phyloP scores from a whole-genome alignment of 2,329 filamentous ascomycete species.

The Beauveria medogensis region DNA sequence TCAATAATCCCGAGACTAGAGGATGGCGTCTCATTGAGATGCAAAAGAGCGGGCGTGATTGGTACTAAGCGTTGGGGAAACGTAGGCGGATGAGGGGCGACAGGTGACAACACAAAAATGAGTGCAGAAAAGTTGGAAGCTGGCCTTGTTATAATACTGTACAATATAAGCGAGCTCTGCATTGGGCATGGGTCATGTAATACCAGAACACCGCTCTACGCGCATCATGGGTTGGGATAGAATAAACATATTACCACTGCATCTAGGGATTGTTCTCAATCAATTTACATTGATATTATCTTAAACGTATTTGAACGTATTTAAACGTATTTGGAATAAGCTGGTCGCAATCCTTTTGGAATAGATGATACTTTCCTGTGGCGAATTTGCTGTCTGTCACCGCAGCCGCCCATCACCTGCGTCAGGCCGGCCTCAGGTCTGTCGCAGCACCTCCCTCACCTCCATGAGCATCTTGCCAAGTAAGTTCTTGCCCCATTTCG shows the following conservation, averaged over 20 bases:
- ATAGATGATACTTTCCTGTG: too few species aligned
- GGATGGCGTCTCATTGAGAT: slow-evolving; percentile 97
- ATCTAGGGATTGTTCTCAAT: not conserved
- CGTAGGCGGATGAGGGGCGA: not conserved
- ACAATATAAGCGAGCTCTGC: slow-evolving; percentile 7
- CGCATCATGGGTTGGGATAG: slow-evolving; percentile 9
- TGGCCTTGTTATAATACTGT: slow-evolving; percentile 8
- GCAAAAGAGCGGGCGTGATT: slow-evolving; percentile 96
- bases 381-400: too few species aligned
- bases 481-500: slow-evolving; percentile 55
- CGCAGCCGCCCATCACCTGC: too few species aligned
- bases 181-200: slow-evolving; percentile 5
- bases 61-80: slow-evolving; percentile 35
- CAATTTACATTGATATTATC: not conserved
- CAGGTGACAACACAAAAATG: not conserved
- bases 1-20: slow-evolving; percentile 91
- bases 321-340: not conserved
- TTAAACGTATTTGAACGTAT: not conserved
- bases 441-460: slow-evolving; percentile 43
- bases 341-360: too few species aligned
- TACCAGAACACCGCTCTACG: slow-evolving; percentile 8
- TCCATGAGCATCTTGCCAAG: slow-evolving; percentile 55
- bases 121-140: not conserved
- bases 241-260: not conserved
- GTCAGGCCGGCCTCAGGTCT: slow-evolving; percentile 22